Evolutionary conservation across 23 red algal species (phyloP), one percentile per base, ranked within the genome.

Genomic region (Gracilaria domingensis): DNA sequence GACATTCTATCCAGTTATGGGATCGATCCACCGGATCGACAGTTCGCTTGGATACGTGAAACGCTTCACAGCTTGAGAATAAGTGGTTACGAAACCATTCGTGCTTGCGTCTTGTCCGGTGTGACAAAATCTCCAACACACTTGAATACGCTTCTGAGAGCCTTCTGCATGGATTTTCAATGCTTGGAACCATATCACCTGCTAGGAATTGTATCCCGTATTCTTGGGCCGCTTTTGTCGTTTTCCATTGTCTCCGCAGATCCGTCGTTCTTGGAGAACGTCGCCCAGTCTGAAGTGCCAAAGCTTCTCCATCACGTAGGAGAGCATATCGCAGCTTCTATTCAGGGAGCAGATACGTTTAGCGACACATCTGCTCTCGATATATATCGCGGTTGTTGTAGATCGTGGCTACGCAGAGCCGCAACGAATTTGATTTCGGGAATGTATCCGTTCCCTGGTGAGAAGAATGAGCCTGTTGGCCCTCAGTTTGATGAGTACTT

Each of bases 21-120:
- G 28, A 80, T 89, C 34, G 33, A 79, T 37, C 86, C 86, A 35
- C 86, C 86, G 20, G 51, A 89, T 30, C 54, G 21, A 1, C 44
- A 79, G 32, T 66, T 32, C 37, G 54, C 30, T 17, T 69, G 54
- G 55, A 47, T 65, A 54, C 86, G 86, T 44, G 86, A 89, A 59
- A 47, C 55, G 20, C 54, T 89, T 25, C 64, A 80, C 23, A 69
- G 61, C 33, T 60, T 89, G 17, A 16, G 86, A 49, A 89, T 32
- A 23, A 79, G 64, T 38, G 86, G 50, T 4, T 89, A 89, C 30
- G 86, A 89, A 60, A 89, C 80, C 35, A 79, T 89, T 42, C 50
- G 86, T 18, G 69, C 86, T 4, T 57, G 66, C 50, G 56, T 89
- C 69, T 66, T 89, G 33, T 89, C 86, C 12, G 86, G 86, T 18